Evolutionary conservation across 495 filamentous ascomycete genomes (phyloP).

Genomic region (Mytilinidion resinicola): DNA sequence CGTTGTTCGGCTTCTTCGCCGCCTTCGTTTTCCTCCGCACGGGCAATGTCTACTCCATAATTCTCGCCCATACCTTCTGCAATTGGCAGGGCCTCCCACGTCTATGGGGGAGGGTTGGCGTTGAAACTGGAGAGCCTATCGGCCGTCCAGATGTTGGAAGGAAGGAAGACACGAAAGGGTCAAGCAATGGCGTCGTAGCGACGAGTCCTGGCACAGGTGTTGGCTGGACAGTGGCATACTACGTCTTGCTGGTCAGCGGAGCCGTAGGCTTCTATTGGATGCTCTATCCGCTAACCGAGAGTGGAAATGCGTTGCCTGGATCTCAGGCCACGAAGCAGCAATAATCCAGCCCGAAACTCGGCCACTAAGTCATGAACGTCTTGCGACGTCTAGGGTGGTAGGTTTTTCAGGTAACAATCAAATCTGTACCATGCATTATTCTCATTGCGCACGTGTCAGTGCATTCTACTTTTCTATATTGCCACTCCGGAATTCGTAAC

Average conservation of each 20-base stretch:
- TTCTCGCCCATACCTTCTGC: slow-evolving; percentile 79
- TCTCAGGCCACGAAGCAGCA: background rate
- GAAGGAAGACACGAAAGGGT: slow-evolving; percentile 30
- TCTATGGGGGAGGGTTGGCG: slow-evolving; percentile 71
- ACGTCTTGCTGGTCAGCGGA: slow-evolving; percentile 64
- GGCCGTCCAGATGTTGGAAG: slow-evolving; percentile 34
- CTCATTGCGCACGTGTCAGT: no score
- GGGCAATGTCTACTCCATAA: slow-evolving; percentile 65
- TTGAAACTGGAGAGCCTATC: slow-evolving; percentile 43
- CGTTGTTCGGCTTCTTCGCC: slow-evolving; percentile 86
- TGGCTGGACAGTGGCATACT: slow-evolving; percentile 72
- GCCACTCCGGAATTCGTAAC: no score
- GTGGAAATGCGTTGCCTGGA: slow-evolving; percentile 42
- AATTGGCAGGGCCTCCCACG: slow-evolving; percentile 88
- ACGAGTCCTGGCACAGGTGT: slow-evolving; percentile 32
- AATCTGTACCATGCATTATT: no score
- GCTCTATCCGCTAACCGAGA: slow-evolving; percentile 70
- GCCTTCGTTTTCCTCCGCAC: slow-evolving; percentile 87
- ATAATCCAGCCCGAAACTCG: no score
- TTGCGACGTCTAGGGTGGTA: no score
- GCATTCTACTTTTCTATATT: no score
- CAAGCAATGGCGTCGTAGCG: background rate
- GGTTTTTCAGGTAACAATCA: no score
- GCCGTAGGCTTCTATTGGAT: slow-evolving; percentile 60
- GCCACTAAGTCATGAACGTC: no score